Evolutionary conservation across 257 asterid species (phyloP).

Genomic region (Fraxinus anomala): DNA sequence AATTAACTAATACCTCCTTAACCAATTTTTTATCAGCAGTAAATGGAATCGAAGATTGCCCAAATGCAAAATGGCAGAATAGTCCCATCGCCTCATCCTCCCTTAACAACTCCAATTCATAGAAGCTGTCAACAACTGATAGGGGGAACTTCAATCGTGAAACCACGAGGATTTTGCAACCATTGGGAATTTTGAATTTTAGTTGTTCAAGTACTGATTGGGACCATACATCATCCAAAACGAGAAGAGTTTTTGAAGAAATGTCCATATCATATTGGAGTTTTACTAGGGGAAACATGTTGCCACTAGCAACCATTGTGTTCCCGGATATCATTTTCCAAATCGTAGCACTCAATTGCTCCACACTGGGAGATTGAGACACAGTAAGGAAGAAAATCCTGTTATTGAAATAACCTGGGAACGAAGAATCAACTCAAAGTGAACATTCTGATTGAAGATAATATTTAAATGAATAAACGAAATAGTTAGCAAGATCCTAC

Average conservation of each 20-base stretch:
- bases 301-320: slow-evolving; percentile 21
- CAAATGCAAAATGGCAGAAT: slow-evolving; percentile 85
- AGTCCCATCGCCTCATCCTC: slow-evolving; percentile 75
- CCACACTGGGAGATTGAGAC: slow-evolving; percentile 88
- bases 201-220: slow-evolving; percentile 71
- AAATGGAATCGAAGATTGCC: slow-evolving; percentile 57
- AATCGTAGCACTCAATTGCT: slow-evolving; percentile 61
- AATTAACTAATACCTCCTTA: slow-evolving; percentile 55
- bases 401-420: slow-evolving; percentile 67
- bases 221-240: slow-evolving; percentile 92
- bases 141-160: slow-evolving; percentile 76
- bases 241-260: slow-evolving; percentile 47
- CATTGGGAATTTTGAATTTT: slow-evolving; percentile 46
- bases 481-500: slow-evolving; percentile 10
- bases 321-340: slow-evolving; percentile 64
- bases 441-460: neutral
- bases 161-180: slow-evolving; percentile 78
- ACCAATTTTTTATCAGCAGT: slow-evolving; percentile 52
- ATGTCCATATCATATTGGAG: slow-evolving; percentile 33
- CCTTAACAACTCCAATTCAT: slow-evolving; percentile 68
- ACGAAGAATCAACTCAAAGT: slow-evolving; percentile 7
- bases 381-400: slow-evolving; percentile 72
- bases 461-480: neutral
- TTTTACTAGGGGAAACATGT: slow-evolving; percentile 39
- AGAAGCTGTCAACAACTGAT: slow-evolving; percentile 55